A percentile compares a stretch with the other conserved stretches of the same genome.
Evolutionary conservation across 2,329 filamentous ascomycete species (phyloP).

Genomic region (Diplodia sapinea): DNA sequence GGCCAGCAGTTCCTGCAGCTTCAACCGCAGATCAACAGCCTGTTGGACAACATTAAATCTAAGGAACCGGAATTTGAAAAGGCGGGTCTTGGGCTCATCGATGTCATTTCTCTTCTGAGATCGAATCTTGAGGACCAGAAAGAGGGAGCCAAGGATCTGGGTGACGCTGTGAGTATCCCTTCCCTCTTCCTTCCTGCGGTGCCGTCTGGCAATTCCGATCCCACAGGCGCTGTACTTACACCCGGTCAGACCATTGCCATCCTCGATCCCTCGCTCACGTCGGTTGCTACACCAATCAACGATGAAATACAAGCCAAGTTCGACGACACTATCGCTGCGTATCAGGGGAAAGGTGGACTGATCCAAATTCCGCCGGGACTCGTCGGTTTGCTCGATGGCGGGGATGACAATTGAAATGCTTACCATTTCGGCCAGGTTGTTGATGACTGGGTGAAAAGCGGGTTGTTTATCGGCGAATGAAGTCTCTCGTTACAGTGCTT

Average conservation of each 20-base stretch:
- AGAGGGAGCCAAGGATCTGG: not conserved
- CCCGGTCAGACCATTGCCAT: not conserved
- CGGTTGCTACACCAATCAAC: constrained; percentile 5
- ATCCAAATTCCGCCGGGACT: constrained; percentile 10
- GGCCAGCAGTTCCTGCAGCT: constrained; percentile 17
- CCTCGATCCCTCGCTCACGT: constrained; percentile 9
- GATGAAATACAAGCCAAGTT: constrained; percentile 13
- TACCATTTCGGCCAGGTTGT: too few species aligned
- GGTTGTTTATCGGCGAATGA: too few species aligned
- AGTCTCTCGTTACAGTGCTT: too few species aligned
- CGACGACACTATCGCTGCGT: not conserved
- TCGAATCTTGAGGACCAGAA: constrained; percentile 2
- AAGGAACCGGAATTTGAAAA: constrained; percentile 18
- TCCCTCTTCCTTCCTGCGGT: not conserved
- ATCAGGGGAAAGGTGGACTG: constrained; percentile 1
- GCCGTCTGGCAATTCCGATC: not conserved
- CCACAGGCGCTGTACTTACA: not conserved
- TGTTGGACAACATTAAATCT: constrained; percentile 24
- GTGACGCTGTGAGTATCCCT: constrained; percentile 2
- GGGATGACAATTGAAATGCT: too few species aligned
- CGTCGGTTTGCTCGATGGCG: not conserved
- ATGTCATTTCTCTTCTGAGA: constrained; percentile 18
- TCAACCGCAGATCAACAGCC: constrained; percentile 16
- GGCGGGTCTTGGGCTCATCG: constrained; percentile 16
- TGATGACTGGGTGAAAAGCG: too few species aligned